Evolutionary conservation across 345 rosid genomes (phyloP).

Genomic region (Carallia brachiata): DNA sequence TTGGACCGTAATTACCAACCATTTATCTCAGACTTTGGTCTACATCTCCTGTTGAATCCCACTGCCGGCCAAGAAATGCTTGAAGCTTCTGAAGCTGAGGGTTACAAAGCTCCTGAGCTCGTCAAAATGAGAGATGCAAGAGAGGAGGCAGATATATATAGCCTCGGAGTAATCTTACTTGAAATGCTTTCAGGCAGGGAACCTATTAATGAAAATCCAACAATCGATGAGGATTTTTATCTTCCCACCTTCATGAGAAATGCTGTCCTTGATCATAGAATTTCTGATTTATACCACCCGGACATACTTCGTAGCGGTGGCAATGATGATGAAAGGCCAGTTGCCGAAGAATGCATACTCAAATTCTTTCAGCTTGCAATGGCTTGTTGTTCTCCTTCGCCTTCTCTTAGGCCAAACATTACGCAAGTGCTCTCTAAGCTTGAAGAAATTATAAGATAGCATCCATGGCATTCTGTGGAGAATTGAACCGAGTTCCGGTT

Average conservation of each 20-base stretch:
- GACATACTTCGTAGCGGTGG: constrained; percentile 44
- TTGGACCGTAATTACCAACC: constrained; percentile 54
- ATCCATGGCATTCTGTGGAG: constrained; percentile 8
- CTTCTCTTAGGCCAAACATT: constrained; percentile 72
- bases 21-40: constrained; percentile 61
- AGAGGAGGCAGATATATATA: constrained; percentile 65
- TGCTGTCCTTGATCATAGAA: constrained; percentile 57
- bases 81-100: constrained; percentile 66
- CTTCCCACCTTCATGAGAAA: constrained; percentile 63
- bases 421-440: constrained; percentile 65
- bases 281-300: constrained; percentile 64
- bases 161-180: constrained; percentile 76
- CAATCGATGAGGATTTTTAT: constrained; percentile 55
- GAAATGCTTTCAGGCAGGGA: constrained; percentile 78
- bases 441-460: constrained; percentile 52
- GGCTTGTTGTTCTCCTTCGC: constrained; percentile 85
- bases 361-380: constrained; percentile 74
- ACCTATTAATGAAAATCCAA: constrained; percentile 59
- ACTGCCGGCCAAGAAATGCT: constrained; percentile 75
- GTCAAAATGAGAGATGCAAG: constrained; percentile 78
- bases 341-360: constrained; percentile 60
- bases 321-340: constrained; percentile 26
- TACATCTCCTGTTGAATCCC: constrained; percentile 62
- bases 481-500: constrained; percentile 11
- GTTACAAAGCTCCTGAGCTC: constrained; percentile 91